Conservation (phyloP, 176 grass and related monocot genomes). For the Chrysopogon serrulatus region DNA sequence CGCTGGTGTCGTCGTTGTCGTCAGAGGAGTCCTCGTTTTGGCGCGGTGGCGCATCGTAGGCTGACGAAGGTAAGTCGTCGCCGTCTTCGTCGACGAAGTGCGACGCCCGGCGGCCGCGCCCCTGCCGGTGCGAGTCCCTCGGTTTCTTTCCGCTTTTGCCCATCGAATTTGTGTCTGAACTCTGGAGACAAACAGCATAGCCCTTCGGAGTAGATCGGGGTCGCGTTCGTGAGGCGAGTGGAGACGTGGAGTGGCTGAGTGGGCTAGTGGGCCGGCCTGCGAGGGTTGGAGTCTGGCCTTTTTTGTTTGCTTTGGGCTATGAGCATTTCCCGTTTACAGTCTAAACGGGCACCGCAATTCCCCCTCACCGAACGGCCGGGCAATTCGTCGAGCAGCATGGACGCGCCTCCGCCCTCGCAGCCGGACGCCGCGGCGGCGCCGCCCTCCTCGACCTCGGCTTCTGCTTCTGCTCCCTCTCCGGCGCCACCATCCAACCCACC, state of each 20-base stretch:
- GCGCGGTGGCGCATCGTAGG: slow-evolving; percentile 33
- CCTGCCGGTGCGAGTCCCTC: slow-evolving; percentile 46
- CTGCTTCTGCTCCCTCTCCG: not conserved
- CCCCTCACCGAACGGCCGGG: not conserved
- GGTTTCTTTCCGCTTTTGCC: slow-evolving; percentile 90
- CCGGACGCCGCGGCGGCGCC: slow-evolving; percentile 12
- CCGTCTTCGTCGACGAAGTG: slow-evolving; percentile 4
- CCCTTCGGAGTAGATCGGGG: too few species aligned
- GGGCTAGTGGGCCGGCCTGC: too few species aligned
- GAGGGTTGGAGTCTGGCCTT: too few species aligned
- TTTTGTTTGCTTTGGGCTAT: too few species aligned
- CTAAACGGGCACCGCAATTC: too few species aligned
- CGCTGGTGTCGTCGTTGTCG: slow-evolving; percentile 32
- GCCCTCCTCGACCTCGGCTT: slow-evolving; percentile 6
- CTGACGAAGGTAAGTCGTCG: slow-evolving; percentile 52
- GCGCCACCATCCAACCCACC: slow-evolving; percentile 1
- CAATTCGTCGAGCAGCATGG: slow-evolving; percentile 37
- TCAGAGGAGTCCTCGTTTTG: slow-evolving; percentile 18
- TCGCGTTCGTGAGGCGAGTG: too few species aligned
- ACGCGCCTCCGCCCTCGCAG: slow-evolving; percentile 22
- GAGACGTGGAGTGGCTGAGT: too few species aligned
- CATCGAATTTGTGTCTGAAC: slow-evolving; percentile 27
- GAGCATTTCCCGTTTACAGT: too few species aligned
- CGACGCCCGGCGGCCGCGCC: slow-evolving; percentile 26
- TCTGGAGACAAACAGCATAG: not conserved